Conservation (phyloP, 2,329 filamentous ascomycete genomes). For the Fusarium compactum region DNA sequence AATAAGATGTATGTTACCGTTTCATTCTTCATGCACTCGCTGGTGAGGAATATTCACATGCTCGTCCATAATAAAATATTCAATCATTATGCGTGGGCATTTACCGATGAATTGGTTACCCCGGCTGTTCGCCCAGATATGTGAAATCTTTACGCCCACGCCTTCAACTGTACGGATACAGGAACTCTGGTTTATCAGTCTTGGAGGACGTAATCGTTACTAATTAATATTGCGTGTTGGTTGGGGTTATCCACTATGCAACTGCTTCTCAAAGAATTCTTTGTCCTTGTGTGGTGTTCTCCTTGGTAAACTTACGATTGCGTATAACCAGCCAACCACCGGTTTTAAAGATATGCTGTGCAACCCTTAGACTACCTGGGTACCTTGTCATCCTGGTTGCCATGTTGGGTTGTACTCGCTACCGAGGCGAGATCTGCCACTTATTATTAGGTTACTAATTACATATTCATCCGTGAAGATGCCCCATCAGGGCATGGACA, state of each 20-base stretch:
- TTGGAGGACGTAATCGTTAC: background rate
- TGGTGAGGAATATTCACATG: background rate
- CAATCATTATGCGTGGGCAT: background rate
- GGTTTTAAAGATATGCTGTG: background rate
- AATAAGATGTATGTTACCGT: background rate
- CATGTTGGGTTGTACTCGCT: slow-evolving; percentile 6
- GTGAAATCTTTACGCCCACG: background rate
- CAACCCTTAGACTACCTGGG: background rate
- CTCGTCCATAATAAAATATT: background rate
- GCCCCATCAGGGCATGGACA: background rate
- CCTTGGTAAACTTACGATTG: slow-evolving; percentile 4
- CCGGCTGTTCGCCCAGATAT: background rate
- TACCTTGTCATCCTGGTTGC: background rate
- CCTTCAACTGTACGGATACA: background rate
- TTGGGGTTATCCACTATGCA: slow-evolving; percentile 1
- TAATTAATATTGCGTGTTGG: background rate
- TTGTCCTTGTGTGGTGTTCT: background rate
- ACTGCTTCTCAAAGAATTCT: background rate
- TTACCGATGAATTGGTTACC: background rate
- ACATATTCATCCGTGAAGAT: background rate
- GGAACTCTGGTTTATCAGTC: background rate
- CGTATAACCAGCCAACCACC: background rate
- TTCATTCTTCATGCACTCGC: background rate
- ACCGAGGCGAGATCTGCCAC: slow-evolving; percentile 23
- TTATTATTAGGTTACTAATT: slow-evolving; percentile 36